These are phyloP conservation scores for Aspergillus sojae DNA, from an alignment of 2,329 filamentous ascomycete species.

Conservation along the genomic window DNA sequence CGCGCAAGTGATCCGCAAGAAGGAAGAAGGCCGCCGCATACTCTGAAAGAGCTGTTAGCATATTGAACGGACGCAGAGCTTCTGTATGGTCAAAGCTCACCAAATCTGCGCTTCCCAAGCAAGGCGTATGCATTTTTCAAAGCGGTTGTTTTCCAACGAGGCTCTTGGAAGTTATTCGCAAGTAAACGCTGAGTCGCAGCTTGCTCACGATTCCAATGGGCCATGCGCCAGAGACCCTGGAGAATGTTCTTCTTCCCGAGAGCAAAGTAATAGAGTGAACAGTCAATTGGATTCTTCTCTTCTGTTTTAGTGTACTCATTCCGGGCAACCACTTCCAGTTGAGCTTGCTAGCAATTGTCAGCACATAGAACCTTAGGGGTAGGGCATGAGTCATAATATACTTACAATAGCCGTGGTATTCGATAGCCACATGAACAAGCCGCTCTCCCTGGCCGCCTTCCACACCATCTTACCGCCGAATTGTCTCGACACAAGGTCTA, in stretches of 20 bases:
- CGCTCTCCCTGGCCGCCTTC: constrained; percentile 82
- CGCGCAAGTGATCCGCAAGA: constrained; percentile 78
- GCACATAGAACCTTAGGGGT: background rate
- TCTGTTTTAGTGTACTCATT: constrained; percentile 92
- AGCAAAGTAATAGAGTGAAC: constrained; percentile 87
- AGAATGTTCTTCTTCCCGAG: constrained; percentile 88
- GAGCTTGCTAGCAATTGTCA: constrained; percentile 57
- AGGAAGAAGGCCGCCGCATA: constrained; percentile 97
- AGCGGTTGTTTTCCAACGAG: constrained; percentile 84
- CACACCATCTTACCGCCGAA: constrained; percentile 80
- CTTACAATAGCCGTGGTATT: constrained; percentile 75
- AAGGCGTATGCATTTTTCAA: constrained; percentile 96
- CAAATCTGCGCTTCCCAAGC: constrained; percentile 85
- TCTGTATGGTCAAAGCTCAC: constrained; percentile 50
- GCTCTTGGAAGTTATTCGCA: constrained; percentile 86
- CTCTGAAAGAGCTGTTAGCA: constrained; percentile 53
- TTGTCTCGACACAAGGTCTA: constrained; percentile 79
- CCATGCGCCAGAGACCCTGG: constrained; percentile 92
- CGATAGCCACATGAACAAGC: constrained; percentile 92
- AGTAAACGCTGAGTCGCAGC: constrained; percentile 75
- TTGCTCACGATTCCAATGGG: constrained; percentile 86
- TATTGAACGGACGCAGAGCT: background rate
- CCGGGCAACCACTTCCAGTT: constrained; percentile 88
- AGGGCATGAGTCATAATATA: constrained; percentile 8
- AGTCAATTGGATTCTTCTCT: constrained; percentile 86